Base-by-base conservation (phyloP, 805 yeast genomes). In the Maudiozyma serrabonitensis region DNA sequence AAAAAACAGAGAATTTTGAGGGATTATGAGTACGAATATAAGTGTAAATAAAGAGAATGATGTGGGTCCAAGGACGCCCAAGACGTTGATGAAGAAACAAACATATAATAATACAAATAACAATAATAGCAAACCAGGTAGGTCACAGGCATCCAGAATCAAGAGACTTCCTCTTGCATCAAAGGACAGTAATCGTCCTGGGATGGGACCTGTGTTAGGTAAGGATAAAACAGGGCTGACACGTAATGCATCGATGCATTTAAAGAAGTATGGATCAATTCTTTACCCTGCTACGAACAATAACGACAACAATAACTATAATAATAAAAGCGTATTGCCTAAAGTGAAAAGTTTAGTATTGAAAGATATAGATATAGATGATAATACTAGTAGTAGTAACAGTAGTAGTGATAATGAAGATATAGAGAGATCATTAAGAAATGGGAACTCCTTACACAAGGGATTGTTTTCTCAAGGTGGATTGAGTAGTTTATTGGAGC, bases 261-360 rank as follows among this genome's bases (percentile, higher is more conserved):
- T 70, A 35, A 66, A 66, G 47, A 67, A 66, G 34, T 61, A 62
- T 49, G 66, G 64, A 13, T 58, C 65, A 34, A 56, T 61, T 15
- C 38, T 47, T 25, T 25, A 46, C 16, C 45, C 21, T 4, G 45
- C 8, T 8, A 18, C 21, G 26, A 21, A 16, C 18, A 39, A 31
- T 25, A n/a, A 23, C 15, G 16, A 39, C 26, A 39, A 19, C 26
- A 23, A 23, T 19, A 5, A 6, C 1, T 13, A 38, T 38, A 39
- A 11, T 39, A 12, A 11, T 19, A 39, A 39, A 15, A 39, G 25
- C 19, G 9, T 13, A 1, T 23, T 39, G 12, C 63, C 61, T 8
- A 53, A 55, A 40, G 50, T 55, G 28, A 60, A 64, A 49, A 61
- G 65, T 50, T 51, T 63, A 19, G 62, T 67, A 16, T 51, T 59